Base-by-base conservation (phyloP, 805 yeast species). In the Candida anglica region DNA sequence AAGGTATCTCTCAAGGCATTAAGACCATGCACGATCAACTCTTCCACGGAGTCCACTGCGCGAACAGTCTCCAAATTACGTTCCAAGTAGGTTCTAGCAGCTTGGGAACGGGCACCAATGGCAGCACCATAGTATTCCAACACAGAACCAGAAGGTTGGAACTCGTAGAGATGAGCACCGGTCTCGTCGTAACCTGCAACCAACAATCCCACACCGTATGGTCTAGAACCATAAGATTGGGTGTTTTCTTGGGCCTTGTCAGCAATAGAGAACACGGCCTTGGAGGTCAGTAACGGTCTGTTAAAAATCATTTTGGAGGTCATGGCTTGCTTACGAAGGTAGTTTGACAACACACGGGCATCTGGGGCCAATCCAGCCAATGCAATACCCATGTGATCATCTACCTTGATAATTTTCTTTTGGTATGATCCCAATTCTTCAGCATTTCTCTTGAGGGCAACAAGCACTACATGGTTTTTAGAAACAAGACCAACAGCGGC, bases 321-420 rank as follows among this genome's bases (percentile, higher is more conserved):
- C 81, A 91, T 82, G 33, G 97, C 94, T 52, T 89, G 93, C 50
- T 86, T 88, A 58, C 98, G 79, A 50, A 93, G 69, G 60, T 70
- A 89, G 56, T 87, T 93, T 32, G 95, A 81, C 47, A 93, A 71
- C 24, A 93, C 95, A 46, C 99, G 75, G 16, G 98, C 98, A 57
- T 93, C 99, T 13, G 99, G 98, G 0, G 98, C 97, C 51, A 93
- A 76, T 7, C 99, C 99, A 1, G 99, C 96, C 37, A 93, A 72
- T 1, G 96, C 96, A 44, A 93, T 73, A 21, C 98, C 99, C 73
- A 93, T 64, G 58, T 93, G 98, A 41, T 81, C 83, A 58, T 93
- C 99, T 37, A 94, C 81, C 56, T 85, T 81, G 57, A 91, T 82
- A 50, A 93, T 73, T 58, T 93, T 93, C 72, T 86, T 86, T 58